Base-by-base conservation (phyloP, 495 filamentous ascomycete species). In the Penicillium argentinense region DNA sequence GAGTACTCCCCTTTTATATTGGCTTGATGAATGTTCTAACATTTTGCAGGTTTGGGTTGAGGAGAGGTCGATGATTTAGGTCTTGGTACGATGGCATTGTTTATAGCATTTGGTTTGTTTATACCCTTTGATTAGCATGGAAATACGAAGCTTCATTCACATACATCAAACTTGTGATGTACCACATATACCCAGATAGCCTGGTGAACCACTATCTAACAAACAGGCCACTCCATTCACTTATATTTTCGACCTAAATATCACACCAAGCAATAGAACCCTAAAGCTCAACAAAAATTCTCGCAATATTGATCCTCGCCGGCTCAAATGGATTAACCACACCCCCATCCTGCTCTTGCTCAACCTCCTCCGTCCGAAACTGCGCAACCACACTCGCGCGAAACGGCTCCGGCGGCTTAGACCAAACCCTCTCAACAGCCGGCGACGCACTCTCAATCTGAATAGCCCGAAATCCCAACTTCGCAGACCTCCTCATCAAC, bases 21-120 rank as follows among this genome's bases (percentile, higher is more conserved):
- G 18, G 37, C 9, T 26, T 45, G n/a, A 21, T 17, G n/a, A n/a
- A n/a, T n/a, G n/a, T n/a, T n/a, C n/a, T n/a, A n/a, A n/a, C n/a
- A n/a, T n/a, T n/a, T n/a, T 51, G 16, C 45, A 87, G 84, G 76
- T 87, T 39, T 87, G 83, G 83, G 75, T 86, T 39, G 79, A 85
- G 63, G 82, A 86, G 41, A 61, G 56, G 8, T 43, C 54, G 22
- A 63, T 66, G 57, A 60, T 65, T 47, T 67, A 49, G 64, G 28
- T 43, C 9, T 47, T 24, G n/a, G n/a, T 33, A 9, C 14, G 27
- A 45, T 42, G 22, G 40, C 12, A 14, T n/a, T 43, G 32, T 44
- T 52, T 28, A 25, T 51, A 49, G 53, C 53, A 49, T 53, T 47
- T 49, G 42, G 39, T 57, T 56, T 45, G 37, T 47, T 48, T 54